A percentile compares a stretch with the other conserved stretches of the same genome.
Evolutionary conservation across 2,329 filamentous ascomycete genomes (phyloP).

Genomic region (Fusarium gaditjirri): DNA sequence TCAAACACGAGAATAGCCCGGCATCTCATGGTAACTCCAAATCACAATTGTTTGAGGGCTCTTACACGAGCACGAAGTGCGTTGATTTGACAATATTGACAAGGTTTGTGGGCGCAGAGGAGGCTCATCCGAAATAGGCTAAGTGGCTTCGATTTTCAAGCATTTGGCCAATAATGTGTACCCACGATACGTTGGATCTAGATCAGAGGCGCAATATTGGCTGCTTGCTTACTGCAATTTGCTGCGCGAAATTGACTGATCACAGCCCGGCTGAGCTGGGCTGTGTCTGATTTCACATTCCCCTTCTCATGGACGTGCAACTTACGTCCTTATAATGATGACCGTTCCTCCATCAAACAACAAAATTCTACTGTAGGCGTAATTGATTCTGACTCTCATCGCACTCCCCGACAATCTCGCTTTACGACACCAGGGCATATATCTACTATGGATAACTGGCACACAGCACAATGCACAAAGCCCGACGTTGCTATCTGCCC

Average conservation of each 20-base stretch:
- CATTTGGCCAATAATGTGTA: not conserved
- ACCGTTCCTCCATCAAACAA: accelerated
- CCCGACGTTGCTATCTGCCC: not conserved
- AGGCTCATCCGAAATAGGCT: not conserved
- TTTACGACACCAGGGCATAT: accelerated
- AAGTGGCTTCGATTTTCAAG: not conserved
- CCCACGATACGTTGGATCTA: not conserved
- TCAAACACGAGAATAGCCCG: no score
- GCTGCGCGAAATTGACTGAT: accelerated
- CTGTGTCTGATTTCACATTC: not conserved
- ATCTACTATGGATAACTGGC: not conserved
- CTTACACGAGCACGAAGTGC: not conserved
- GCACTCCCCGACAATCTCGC: accelerated
- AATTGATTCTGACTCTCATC: accelerated
- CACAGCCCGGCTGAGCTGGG: not conserved
- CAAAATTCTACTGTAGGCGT: accelerated
- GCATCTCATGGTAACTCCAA: no score
- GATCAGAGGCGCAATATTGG: not conserved
- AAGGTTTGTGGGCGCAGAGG: no score
- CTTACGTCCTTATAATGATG: not conserved
- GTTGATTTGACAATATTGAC: not conserved
- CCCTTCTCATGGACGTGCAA: not conserved
- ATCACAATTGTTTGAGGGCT: accelerated
- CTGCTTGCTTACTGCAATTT: not conserved
- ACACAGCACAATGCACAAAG: not conserved